Conservation (phyloP, 208 protist genomes). For the Blechomonas ayalai region DNA sequence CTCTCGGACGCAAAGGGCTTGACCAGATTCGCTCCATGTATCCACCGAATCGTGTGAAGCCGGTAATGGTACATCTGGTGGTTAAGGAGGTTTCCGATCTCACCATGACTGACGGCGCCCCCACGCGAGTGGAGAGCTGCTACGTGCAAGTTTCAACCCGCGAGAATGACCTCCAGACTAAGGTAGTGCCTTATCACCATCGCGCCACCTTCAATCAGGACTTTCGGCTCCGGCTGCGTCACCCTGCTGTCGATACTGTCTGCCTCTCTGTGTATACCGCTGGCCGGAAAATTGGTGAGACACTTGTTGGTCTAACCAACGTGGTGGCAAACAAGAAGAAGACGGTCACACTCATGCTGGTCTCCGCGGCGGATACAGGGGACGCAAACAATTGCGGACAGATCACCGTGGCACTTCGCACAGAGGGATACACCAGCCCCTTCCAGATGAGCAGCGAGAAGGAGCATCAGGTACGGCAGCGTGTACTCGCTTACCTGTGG, state of each 20-base stretch:
- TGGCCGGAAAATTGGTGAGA: constrained; percentile 53
- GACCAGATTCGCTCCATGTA: too few relatives aligned
- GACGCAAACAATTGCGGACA: constrained; percentile 50
- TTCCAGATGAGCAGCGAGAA: constrained; percentile 14
- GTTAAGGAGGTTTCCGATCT: constrained; percentile 43
- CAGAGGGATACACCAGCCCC: constrained; percentile 38
- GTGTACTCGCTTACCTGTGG: constrained; percentile 70
- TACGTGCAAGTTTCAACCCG: constrained; percentile 26
- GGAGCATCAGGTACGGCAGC: constrained; percentile 37
- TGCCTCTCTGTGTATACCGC: constrained; percentile 36
- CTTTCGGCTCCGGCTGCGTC: constrained; percentile 31
- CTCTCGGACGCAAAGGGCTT: constrained; percentile 8
- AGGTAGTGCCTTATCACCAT: constrained; percentile 34
- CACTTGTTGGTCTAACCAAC: constrained; percentile 45
- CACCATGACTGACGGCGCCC: constrained; percentile 29
- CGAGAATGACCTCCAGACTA: constrained; percentile 16
- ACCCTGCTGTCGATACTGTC: constrained; percentile 30
- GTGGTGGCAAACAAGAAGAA: constrained; percentile 35
- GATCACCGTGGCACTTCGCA: constrained; percentile 33
- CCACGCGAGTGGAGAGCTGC: constrained; percentile 27
- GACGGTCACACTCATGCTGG: constrained; percentile 46
- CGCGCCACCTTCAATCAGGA: constrained; percentile 40
- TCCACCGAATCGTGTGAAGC: constrained; percentile 1
- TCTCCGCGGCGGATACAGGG: constrained; percentile 58
- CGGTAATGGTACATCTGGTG: constrained; percentile 35